A percentile compares a stretch with the other conserved stretches of the same genome.
These are phyloP conservation scores for Lactuca sativa DNA, from an alignment of 129 eudicot species.

Conservation along the genomic window DNA sequence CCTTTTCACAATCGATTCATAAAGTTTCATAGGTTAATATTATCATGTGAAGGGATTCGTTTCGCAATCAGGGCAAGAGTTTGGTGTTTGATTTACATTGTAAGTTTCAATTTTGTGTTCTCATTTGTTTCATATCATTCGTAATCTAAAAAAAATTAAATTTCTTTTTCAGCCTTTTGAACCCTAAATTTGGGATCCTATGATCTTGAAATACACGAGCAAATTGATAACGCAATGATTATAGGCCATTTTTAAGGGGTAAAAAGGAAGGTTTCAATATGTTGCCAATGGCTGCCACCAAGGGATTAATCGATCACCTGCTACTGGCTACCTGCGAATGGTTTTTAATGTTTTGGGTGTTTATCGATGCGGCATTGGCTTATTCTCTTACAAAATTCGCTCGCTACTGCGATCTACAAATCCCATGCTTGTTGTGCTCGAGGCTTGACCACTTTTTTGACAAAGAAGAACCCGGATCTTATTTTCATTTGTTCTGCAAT, in stretches of 20 bases:
- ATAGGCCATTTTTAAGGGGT: constrained; percentile 28
- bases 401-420: constrained; percentile 49
- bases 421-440: constrained; percentile 78
- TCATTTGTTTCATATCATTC: neutral
- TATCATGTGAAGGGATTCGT: constrained; percentile 14
- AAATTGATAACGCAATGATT: constrained; percentile 14
- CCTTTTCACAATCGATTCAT: neutral
- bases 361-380: constrained; percentile 59
- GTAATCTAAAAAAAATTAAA: neutral
- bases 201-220: constrained; percentile 24
- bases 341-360: constrained; percentile 80
- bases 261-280: constrained; percentile 10
- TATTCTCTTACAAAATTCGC: constrained; percentile 71
- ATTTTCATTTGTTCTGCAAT: constrained; percentile 49
- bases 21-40: neutral
- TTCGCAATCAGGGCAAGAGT: constrained; percentile 4
- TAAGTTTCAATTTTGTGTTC: constrained; percentile 14
- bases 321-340: constrained; percentile 72
- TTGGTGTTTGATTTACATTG: constrained; percentile 13
- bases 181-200: constrained; percentile 31
- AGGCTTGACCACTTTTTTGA: constrained; percentile 58
- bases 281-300: constrained; percentile 50
- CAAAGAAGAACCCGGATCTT: constrained; percentile 45
- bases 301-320: constrained; percentile 46
- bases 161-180: constrained; percentile 18